Conservation (phyloP, 768 basidiomycete genomes). For the Lactifluus volemus region DNA sequence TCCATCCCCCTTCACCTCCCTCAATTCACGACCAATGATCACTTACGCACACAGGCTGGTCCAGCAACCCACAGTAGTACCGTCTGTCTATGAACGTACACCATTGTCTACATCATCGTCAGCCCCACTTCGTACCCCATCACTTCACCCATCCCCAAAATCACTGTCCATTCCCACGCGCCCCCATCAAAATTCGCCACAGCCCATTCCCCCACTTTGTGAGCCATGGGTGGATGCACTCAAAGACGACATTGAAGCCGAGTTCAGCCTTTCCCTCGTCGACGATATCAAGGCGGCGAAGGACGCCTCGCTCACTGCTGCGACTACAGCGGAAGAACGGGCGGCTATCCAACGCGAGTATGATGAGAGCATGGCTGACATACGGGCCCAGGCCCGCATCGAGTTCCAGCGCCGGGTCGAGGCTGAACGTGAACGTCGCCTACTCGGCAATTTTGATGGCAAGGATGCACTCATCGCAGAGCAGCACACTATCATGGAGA, state of each 20-base stretch:
- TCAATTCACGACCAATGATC: constrained; percentile 2
- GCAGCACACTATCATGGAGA: constrained; percentile 11
- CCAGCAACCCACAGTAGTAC: constrained; percentile 4
- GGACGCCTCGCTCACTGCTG: constrained; percentile 4
- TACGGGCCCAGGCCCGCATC: constrained; percentile 9
- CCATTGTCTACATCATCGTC: not conserved
- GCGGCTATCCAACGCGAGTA: constrained; percentile 6
- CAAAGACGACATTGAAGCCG: constrained; percentile 14
- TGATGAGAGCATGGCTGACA: constrained; percentile 15
- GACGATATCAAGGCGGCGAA: constrained; percentile 11
- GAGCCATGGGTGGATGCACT: constrained; percentile 16
- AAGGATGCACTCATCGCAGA: constrained; percentile 15
- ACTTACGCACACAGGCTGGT: constrained; percentile 13
- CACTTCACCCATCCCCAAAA: not conserved
- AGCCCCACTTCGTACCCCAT: constrained; percentile 7
- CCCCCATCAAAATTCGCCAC: constrained; percentile 1
- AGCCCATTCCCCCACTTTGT: not conserved
- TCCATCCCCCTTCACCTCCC: not conserved
- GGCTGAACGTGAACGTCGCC: constrained; percentile 14
- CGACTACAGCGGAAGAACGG: not conserved
- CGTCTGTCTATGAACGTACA: constrained; percentile 2
- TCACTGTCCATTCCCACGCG: constrained; percentile 6
- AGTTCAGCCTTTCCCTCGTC: constrained; percentile 12
- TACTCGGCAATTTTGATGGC: constrained; percentile 8
- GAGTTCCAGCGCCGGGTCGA: constrained; percentile 17